These are phyloP conservation scores for Astragalus membranaceus DNA, from an alignment of 306 rosid species.

Conservation along the genomic window DNA sequence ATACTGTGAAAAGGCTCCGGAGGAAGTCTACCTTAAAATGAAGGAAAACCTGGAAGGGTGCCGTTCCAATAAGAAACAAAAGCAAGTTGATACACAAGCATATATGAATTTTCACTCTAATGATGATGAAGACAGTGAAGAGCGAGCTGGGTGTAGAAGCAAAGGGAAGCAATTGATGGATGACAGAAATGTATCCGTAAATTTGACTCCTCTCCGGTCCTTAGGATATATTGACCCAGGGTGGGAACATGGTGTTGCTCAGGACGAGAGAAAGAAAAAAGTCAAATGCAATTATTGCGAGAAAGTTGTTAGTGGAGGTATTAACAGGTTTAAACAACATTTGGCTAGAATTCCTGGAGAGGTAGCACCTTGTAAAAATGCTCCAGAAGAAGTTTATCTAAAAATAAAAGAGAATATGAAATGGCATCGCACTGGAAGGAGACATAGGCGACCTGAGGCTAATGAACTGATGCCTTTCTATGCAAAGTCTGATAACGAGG, in stretches of 20 bases:
- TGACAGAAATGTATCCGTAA: slow-evolving; percentile 46
- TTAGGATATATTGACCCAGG: slow-evolving; percentile 97
- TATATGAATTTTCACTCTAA: slow-evolving; percentile 64
- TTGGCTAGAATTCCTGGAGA: slow-evolving; percentile 98
- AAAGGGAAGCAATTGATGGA: slow-evolving; percentile 77
- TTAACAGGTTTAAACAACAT: slow-evolving; percentile 94
- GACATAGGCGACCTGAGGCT: slow-evolving; percentile 62
- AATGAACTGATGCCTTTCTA: slow-evolving; percentile 54
- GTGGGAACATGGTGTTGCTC: slow-evolving; percentile 98
- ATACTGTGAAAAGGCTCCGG: slow-evolving; percentile 93
- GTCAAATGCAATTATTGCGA: slow-evolving; percentile 92
- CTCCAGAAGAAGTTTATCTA: slow-evolving; percentile 83
- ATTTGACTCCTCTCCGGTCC: slow-evolving; percentile 71
- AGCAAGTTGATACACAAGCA: slow-evolving; percentile 59
- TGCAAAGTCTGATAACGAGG: slow-evolving; percentile 64
- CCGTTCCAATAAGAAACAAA: slow-evolving; percentile 73
- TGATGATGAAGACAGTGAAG: slow-evolving; percentile 69
- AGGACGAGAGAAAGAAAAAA: slow-evolving; percentile 96
- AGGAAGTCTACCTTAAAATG: slow-evolving; percentile 82
- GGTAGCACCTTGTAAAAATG: slow-evolving; percentile 93
- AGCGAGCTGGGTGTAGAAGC: slow-evolving; percentile 56
- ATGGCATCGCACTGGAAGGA: slow-evolving; percentile 98
- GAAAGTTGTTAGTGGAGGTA: slow-evolving; percentile 93
- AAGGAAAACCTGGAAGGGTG: slow-evolving; percentile 84
- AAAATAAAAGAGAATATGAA: slow-evolving; percentile 95